Base-by-base conservation (phyloP, 495 filamentous ascomycete genomes). In the Endocarpon pusillum region DNA sequence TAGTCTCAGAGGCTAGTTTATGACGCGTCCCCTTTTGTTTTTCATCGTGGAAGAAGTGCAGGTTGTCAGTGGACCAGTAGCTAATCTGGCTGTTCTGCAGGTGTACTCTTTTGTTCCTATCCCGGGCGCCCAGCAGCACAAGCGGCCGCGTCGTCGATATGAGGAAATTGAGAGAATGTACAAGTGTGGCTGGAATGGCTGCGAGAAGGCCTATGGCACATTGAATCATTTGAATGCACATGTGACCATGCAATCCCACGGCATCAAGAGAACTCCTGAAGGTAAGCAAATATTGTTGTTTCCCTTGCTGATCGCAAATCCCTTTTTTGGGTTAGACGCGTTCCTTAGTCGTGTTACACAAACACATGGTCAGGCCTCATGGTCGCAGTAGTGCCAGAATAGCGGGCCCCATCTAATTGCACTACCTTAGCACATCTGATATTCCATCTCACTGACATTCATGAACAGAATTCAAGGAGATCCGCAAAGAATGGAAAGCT, bases 101-200 rank as follows among this genome's bases (percentile, higher is more conserved):
- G 89, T 97, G 30, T 97, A 96, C 52, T 94, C 86, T 2, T 97
- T 97, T 51, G 89, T 97, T 30, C 89, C 89, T 1, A 97, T 97
- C 51, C 89, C 89, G 9, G 89, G 89, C 33, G 83, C 89, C 19
- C 85, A 93, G 49, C 89, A 97, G 53, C 86, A 96, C 55, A 97
- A 97, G 66, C 75, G 89, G 30, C 89, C 89, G 15, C 74, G 89
- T 43, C 71, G 89, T 42, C 73, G 89, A 21, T 97, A 94, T 47
- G 89, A 97, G 59, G 89, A 97, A 54, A 97, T 97, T 49, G 89
- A 97, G 64, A 77, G 89, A 38, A 97, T 97, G 89, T 97, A 97
- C 62, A 94, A 94, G 57, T 97, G 89, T 58, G 89, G 89, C 7
- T 94, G 84, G 81, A 81, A 94, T 40, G 86, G 86, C 3, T 97